Conservation (phyloP, 1,284 basidiomycete genomes). For the Macrocystidia cucumis region DNA sequence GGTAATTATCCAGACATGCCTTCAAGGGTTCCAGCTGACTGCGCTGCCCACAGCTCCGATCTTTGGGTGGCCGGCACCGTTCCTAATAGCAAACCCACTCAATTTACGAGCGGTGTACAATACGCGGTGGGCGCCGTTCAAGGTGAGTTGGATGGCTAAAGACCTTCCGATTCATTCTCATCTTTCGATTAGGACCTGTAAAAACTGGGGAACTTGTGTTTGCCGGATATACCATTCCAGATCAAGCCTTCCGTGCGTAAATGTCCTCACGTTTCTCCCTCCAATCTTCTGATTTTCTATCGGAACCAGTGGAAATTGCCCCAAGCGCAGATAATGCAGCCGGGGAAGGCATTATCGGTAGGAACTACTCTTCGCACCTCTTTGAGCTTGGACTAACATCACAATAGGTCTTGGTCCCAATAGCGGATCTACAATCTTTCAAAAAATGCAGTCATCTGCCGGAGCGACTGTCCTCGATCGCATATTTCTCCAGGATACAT, state of each 20-base stretch:
- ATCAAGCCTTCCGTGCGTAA: constrained; percentile 65
- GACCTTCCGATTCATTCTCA: background rate
- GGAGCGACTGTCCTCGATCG: constrained; percentile 52
- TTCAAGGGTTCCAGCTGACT: background rate
- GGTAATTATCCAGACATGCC: constrained; percentile 23
- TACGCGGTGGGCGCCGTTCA: constrained; percentile 64
- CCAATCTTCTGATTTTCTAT: background rate
- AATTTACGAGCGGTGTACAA: constrained; percentile 44
- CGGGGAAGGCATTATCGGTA: constrained; percentile 62
- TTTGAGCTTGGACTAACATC: constrained; percentile 54
- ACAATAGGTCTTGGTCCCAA: constrained; percentile 72
- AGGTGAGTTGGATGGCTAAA: constrained; percentile 31
- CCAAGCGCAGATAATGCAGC: constrained; percentile 5
- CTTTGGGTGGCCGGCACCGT: constrained; percentile 49
- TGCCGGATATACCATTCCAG: constrained; percentile 45
- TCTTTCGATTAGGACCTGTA: constrained; percentile 39
- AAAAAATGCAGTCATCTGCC: constrained; percentile 37
- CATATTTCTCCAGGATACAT: constrained; percentile 51
- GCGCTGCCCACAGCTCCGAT: constrained; percentile 40
- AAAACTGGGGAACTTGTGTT: constrained; percentile 49
- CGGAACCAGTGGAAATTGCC: background rate
- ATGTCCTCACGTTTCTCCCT: constrained; percentile 1
- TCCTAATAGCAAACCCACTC: constrained; percentile 45
- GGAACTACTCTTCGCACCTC: constrained; percentile 59
- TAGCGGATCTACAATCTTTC: constrained; percentile 54